Evolutionary conservation across 2,329 filamentous ascomycete genomes (phyloP).

Genomic region (Aspergillus spinulosporus): DNA sequence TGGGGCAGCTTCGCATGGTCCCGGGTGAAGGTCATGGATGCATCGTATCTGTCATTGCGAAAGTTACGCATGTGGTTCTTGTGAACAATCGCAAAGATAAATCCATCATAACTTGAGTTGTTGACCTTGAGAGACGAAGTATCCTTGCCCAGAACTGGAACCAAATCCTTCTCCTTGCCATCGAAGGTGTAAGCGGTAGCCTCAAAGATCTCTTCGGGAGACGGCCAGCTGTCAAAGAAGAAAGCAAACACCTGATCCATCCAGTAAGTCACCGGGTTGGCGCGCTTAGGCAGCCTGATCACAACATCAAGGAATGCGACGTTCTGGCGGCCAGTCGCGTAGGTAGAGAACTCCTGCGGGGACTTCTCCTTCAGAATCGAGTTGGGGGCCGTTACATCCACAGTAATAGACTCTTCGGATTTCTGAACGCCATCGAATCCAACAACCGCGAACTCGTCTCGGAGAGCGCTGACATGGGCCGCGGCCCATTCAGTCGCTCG

Average conservation of each 20-base stretch:
- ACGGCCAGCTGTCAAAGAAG: slow-evolving; percentile 73
- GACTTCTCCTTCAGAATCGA: slow-evolving; percentile 79
- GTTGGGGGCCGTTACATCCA: slow-evolving; percentile 53
- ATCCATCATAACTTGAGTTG: slow-evolving; percentile 74
- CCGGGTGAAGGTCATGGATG: slow-evolving; percentile 90
- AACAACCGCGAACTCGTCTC: slow-evolving; percentile 81
- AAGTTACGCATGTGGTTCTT: slow-evolving; percentile 90
- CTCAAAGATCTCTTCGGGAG: slow-evolving; percentile 72
- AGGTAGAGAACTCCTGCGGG: slow-evolving; percentile 80
- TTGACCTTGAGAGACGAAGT: slow-evolving; percentile 55
- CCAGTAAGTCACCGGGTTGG: slow-evolving; percentile 71
- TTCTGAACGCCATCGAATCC: slow-evolving; percentile 67
- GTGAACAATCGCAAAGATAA: slow-evolving; percentile 94
- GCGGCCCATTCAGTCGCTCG: slow-evolving; percentile 80
- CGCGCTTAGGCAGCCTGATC: slow-evolving; percentile 77
- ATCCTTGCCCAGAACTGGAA: slow-evolving; percentile 64
- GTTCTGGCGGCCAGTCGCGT: slow-evolving; percentile 90
- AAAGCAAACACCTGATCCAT: slow-evolving; percentile 70
- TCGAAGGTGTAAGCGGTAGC: slow-evolving; percentile 85
- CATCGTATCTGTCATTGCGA: slow-evolving; percentile 89
- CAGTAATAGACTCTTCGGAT: slow-evolving; percentile 44
- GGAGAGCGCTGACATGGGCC: slow-evolving; percentile 69
- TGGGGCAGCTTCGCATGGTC: slow-evolving; percentile 84
- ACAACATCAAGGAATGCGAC: slow-evolving; percentile 86
- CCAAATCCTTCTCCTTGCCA: slow-evolving; percentile 78